Evolutionary conservation across 192 early-diverging fungal genomes (phyloP).

Genomic region (Lobosporangium transversale): DNA sequence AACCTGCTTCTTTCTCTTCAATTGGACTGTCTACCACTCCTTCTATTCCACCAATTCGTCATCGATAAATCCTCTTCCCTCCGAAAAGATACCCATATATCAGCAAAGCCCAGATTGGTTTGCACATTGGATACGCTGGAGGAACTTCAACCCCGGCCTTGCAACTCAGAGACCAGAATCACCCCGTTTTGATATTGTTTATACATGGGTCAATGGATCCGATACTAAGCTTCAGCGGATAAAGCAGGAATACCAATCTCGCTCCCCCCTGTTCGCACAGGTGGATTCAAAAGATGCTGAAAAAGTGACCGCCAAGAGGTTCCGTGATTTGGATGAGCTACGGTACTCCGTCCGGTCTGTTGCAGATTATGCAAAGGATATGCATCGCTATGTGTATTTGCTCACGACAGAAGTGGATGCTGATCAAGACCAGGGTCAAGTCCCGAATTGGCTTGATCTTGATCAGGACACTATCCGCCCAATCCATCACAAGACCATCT

Average conservation of each 20-base stretch:
- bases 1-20: slow-evolving; percentile 36
- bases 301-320: slow-evolving; percentile 19
- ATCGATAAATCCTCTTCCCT: background rate
- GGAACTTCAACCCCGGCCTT: slow-evolving; percentile 22
- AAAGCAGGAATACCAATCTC: slow-evolving; percentile 1
- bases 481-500: slow-evolving; percentile 38
- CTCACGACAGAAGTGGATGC: slow-evolving; percentile 25
- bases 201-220: slow-evolving; percentile 59
- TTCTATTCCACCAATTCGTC: slow-evolving; percentile 4
- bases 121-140: slow-evolving; percentile 39
- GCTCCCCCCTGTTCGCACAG: slow-evolving; percentile 17
- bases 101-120: slow-evolving; percentile 15
- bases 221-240: slow-evolving; percentile 27
- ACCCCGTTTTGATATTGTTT: slow-evolving; percentile 40
- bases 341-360: slow-evolving; percentile 54
- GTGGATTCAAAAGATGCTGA: slow-evolving; percentile 3
- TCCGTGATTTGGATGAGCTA: slow-evolving; percentile 55
- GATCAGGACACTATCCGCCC: slow-evolving; percentile 1
- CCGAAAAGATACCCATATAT: background rate
- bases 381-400: slow-evolving; percentile 37
- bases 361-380: slow-evolving; percentile 20
- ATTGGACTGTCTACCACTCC: slow-evolving; percentile 26
- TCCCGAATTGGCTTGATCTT: slow-evolving; percentile 40
- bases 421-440: slow-evolving; percentile 9
- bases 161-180: background rate